Conservation (phyloP, 75 land plant species). For the Ceratopteris richardii region DNA sequence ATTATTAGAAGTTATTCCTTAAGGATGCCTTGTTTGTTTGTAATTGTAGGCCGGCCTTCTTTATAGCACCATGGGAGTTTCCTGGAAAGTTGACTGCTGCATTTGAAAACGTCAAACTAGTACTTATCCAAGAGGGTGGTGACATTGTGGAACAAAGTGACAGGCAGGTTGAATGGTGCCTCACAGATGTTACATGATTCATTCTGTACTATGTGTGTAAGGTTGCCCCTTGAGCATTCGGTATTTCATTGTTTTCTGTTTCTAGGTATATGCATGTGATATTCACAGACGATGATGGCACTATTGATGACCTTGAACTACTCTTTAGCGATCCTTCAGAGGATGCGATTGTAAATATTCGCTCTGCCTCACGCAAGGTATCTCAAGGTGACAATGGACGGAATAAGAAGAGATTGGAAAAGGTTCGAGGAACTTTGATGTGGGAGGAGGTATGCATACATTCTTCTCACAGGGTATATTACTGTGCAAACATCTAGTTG, state of each 20-base stretch:
- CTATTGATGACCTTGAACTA: conserved; percentile 18
- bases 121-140: conserved; percentile 7
- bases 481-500: background rate
- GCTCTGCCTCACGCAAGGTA: conserved; percentile 19
- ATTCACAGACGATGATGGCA: conserved; percentile 21
- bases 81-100: conserved; percentile 20
- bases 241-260: too few species aligned
- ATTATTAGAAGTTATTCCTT: too few species aligned
- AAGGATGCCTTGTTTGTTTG: too few species aligned
- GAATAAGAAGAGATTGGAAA: conserved; percentile 20
- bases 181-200: background rate
- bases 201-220: background rate
- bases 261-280: conserved; percentile 19
- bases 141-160: conserved; percentile 15
- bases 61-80: conserved; percentile 27
- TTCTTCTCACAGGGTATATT: background rate
- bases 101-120: conserved; percentile 4
- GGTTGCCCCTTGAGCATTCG: too few species aligned
- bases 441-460: conserved; percentile 19
- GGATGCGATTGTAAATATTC: conserved; percentile 23
- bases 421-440: conserved; percentile 9
- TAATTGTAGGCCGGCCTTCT: conserved; percentile 22
- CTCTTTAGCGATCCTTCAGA: conserved; percentile 20
- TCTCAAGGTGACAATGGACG: conserved; percentile 13
- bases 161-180: conserved; percentile 10